Base-by-base conservation (phyloP, 768 basidiomycete species). In the Rhodotorula sphaerocarpa region DNA sequence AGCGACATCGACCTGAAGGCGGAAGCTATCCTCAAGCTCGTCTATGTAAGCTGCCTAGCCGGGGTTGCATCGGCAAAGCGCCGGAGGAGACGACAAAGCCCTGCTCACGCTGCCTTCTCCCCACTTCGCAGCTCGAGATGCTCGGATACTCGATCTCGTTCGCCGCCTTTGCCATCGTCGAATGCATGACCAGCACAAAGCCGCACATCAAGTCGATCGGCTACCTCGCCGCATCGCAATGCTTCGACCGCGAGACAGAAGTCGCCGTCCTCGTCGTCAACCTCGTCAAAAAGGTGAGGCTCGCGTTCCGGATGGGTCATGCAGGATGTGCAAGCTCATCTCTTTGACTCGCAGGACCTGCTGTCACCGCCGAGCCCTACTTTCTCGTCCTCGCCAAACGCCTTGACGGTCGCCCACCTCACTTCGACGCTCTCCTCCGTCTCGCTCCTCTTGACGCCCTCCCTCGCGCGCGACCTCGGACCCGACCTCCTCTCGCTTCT, bases 1-100 rank as follows among this genome's bases (percentile, higher is more conserved):
- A 89, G 89, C 71, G 95, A 97, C 73, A 93, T 96, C 89, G 90
- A 89, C 69, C 80, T 97, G 70, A 99, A 99, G 77, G 90, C 91
- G 0, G 91, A 81, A 20, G 95, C 93, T 0, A 84, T 96, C 36
- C 79, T 97, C 75, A 99, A 99, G 77, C 83, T 97, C 63, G 90
- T 88, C 71, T 99, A 96, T 77, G 93, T 95, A 77, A 75, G 90
- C 54, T 48, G 28, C 53, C 61, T 34, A 28, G 31, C 16, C 15
- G 9, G 20, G 28, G 16, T 25, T 25, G 6, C n/a, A 12, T n/a
- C 39, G n/a, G 42, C n/a, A n/a, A n/a, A n/a, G n/a, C n/a, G n/a
- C n/a, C n/a, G n/a, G n/a, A n/a, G n/a, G n/a, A n/a, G n/a, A n/a
- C n/a, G n/a, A n/a, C n/a, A n/a, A n/a, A n/a, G n/a, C n/a, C n/a